Conservation (phyloP, 148 eudicot species). For the Cornus florida region DNA sequence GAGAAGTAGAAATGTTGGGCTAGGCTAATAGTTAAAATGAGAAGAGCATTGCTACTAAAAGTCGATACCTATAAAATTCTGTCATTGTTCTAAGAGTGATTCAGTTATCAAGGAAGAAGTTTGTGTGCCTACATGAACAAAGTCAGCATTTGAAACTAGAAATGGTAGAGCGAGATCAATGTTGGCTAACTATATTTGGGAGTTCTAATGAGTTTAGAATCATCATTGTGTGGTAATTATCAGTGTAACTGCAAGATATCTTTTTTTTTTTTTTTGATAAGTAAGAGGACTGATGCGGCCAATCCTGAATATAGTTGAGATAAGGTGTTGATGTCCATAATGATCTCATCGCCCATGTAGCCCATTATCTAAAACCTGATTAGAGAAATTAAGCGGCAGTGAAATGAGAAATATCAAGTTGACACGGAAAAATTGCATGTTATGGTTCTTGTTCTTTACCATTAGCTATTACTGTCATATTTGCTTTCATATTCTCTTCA, state of each 20-base stretch:
- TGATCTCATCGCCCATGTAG: background rate
- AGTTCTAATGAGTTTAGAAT: background rate
- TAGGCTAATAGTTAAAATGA: background rate
- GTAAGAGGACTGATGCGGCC: background rate
- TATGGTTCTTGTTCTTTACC: background rate
- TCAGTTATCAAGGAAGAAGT: background rate
- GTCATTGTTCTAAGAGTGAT: background rate
- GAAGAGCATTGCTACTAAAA: too few relatives aligned
- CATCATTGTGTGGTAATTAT: background rate
- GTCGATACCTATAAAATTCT: background rate
- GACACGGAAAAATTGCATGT: background rate
- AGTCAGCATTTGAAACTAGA: background rate
- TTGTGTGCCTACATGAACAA: too few relatives aligned
- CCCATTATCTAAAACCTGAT: background rate
- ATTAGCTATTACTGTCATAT: background rate
- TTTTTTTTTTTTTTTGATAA: too few relatives aligned
- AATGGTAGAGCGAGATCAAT: background rate
- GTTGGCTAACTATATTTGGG: background rate
- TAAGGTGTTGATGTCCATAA: background rate
- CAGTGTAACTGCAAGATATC: background rate
- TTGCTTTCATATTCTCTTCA: slow-evolving; percentile 18
- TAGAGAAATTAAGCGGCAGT: background rate
- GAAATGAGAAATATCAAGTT: background rate
- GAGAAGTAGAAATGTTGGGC: background rate
- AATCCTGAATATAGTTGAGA: background rate